phyloP scores from a whole-genome alignment of 257 asterid genomes.

The Cinchona pubescens region DNA sequence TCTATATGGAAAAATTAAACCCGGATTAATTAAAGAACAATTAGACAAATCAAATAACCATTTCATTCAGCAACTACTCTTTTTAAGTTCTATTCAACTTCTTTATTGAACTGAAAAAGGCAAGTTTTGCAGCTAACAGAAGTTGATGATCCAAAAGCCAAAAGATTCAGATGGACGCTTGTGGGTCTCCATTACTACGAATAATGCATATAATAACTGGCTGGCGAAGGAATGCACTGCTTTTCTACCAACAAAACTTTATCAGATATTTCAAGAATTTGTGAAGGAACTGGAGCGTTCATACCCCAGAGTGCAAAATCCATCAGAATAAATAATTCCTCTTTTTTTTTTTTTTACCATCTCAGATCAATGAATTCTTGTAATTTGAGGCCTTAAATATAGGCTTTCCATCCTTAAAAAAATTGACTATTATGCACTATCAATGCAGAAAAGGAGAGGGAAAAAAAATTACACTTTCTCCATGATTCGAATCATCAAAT shows the following conservation, averaged over 20 bases:
- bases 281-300: conserved; percentile 4
- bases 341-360: neutral
- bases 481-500: no score
- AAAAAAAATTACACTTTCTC: no score
- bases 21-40: neutral
- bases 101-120: conserved; percentile 39
- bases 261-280: neutral
- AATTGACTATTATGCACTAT: neutral
- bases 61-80: neutral
- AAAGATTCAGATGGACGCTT: neutral
- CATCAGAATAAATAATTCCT: neutral
- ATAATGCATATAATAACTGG: no score
- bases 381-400: neutral
- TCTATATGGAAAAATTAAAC: neutral
- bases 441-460: neutral
- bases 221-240: no score
- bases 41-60: neutral
- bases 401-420: neutral
- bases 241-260: neutral
- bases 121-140: conserved; percentile 47
- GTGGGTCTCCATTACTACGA: neutral
- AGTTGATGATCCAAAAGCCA: conserved; percentile 29
- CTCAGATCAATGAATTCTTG: no score
- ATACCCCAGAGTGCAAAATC: neutral
- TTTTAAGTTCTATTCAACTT: no score